Percentiles rank a stretch among this genome's conserved stretches.
phyloP scores from a whole-genome alignment of 2,329 filamentous ascomycete species.

The Penicillium sp. region DNA sequence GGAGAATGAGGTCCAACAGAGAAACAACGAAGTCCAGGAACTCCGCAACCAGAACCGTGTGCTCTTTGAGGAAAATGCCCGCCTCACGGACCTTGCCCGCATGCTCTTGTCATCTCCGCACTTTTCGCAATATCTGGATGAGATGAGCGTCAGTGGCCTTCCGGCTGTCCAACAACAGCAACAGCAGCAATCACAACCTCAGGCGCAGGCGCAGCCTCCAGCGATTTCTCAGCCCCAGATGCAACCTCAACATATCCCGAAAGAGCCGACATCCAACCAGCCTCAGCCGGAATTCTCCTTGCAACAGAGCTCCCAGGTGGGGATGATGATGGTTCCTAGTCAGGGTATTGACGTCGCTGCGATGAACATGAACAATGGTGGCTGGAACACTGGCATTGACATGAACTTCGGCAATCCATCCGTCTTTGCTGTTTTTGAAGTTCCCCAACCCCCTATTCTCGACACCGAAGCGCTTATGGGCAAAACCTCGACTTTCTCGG shows the following conservation, averaged over 20 bases:
- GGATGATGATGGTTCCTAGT: constrained; percentile 84
- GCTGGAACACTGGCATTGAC: constrained; percentile 53
- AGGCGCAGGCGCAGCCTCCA: constrained; percentile 44
- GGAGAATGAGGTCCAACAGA: constrained; percentile 83
- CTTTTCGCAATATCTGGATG: constrained; percentile 80
- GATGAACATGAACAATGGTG: constrained; percentile 60
- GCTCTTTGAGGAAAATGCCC: constrained; percentile 83
- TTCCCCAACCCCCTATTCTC: constrained; percentile 68
- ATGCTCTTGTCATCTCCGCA: constrained; percentile 81
- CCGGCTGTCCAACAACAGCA: constrained; percentile 41
- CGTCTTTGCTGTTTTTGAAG: constrained; percentile 71
- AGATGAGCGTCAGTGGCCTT: constrained; percentile 66
- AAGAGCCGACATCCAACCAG: constrained; percentile 69
- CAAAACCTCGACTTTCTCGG: constrained; percentile 66
- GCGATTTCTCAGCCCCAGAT: constrained; percentile 44
- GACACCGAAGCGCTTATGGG: constrained; percentile 69
- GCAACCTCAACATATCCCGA: constrained; percentile 59
- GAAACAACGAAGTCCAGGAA: constrained; percentile 81
- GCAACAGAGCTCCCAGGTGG: constrained; percentile 68
- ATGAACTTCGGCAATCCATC: constrained; percentile 50
- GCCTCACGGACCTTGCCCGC: constrained; percentile 75
- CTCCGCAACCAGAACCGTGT: constrained; percentile 80
- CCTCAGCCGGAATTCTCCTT: constrained; percentile 59
- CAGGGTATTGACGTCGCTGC: constrained; percentile 75
- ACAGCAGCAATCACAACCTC: constrained; percentile 46